phyloP scores from a whole-genome alignment of 2,329 filamentous ascomycete genomes.

The Diplocarpon rosae region DNA sequence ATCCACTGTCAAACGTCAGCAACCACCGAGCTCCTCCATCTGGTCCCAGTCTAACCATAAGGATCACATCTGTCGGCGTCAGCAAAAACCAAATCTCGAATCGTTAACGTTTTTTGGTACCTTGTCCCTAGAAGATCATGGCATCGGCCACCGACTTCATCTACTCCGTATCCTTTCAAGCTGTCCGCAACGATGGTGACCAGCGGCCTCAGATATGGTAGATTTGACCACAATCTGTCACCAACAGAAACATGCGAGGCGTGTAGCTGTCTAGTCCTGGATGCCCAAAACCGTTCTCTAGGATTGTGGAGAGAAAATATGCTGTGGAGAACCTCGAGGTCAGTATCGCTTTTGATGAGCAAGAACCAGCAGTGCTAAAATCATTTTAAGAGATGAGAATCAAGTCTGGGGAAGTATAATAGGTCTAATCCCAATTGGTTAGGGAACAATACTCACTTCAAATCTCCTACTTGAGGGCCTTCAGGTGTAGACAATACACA shows the following conservation, averaged over 20 bases:
- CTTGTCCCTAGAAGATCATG: slow-evolving; percentile 72
- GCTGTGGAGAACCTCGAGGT: slow-evolving; percentile 1
- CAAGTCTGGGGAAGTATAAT: too few relatives aligned
- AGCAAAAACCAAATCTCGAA: neutral
- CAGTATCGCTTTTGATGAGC: too few relatives aligned
- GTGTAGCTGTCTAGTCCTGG: slow-evolving; percentile 68
- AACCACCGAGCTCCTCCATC: neutral
- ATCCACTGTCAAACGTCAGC: slow-evolving; percentile 41
- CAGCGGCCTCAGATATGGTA: slow-evolving; percentile 68
- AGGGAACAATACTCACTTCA: slow-evolving; percentile 38
- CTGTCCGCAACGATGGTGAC: slow-evolving; percentile 60
- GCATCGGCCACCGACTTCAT: slow-evolving; percentile 53
- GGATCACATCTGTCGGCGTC: slow-evolving; percentile 55
- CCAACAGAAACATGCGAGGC: slow-evolving; percentile 60
- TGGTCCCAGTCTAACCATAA: slow-evolving; percentile 38
- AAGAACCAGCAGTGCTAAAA: too few relatives aligned
- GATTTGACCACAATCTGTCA: slow-evolving; percentile 66
- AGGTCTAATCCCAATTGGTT: too few relatives aligned
- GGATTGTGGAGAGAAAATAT: slow-evolving; percentile 70
- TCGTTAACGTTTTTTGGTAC: slow-evolving; percentile 1
- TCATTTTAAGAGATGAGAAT: too few relatives aligned
- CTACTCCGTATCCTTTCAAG: slow-evolving; percentile 48
- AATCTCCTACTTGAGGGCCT: slow-evolving; percentile 69
- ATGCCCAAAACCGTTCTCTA: slow-evolving; percentile 73
- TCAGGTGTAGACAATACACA: slow-evolving; percentile 64